Evolutionary conservation across 805 yeast species (phyloP), one percentile per base, ranked within the genome.

Genomic region (Kazachstania psychrophila): DNA sequence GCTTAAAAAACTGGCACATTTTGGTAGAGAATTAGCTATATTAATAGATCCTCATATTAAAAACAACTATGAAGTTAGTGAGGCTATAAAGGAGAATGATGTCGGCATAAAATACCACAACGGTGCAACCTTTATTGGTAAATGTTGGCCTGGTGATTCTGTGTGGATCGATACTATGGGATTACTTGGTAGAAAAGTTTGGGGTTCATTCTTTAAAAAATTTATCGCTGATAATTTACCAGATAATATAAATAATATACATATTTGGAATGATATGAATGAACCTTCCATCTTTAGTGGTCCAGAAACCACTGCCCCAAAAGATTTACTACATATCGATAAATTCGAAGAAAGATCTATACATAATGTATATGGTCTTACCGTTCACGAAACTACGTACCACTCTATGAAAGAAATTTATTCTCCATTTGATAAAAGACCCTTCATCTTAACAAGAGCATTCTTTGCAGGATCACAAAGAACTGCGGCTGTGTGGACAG

Each of bases 71-170:
- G 61, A 62, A 12, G 73, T 85, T 2, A 79, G 86, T 51, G 69
- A 79, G 2, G 55, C 46, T 1, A 55, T 85, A 17, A 59, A 56
- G 6, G 47, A 64, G 11, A 50, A 67, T 7, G 52, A 61, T 5
- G 51, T 73, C 7, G 75, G 73, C 0, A 66, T 86, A 15, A 57
- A 64, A 42, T 63, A 72, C 33, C 56, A 60, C 15, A 45, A 56
- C 2, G 78, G 75, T 18, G 54, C 66, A 1, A 61, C 73, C 2
- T 88, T 67, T 56, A 67, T 73, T 34, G 97, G 96, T 3, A 94
- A 86, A 57, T 92, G 97, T 60, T 92, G 98, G 98, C 96, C 98
- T 2, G 98, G 97, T 1, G 86, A 84, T 47, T 82, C 95, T 0
- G 68, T 86, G 6, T 92, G 97, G 97, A 75, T 92, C 38, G 98